Evolutionary conservation across 148 eudicot genomes (phyloP).

Genomic region (Drosera capensis): DNA sequence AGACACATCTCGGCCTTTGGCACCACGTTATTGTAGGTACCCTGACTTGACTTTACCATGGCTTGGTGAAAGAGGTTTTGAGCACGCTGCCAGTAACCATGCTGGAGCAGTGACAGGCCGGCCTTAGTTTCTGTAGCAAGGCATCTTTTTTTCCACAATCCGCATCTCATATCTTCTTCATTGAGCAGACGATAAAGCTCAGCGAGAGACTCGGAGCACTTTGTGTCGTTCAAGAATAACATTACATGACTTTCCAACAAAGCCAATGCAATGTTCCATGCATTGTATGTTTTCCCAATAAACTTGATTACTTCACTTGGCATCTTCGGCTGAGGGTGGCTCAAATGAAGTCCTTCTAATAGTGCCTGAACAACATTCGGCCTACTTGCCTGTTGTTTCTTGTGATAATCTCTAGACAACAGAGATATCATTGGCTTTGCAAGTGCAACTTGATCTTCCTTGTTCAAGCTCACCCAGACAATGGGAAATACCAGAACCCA

Average conservation of each 20-base stretch:
- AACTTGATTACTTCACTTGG: conserved; percentile 97
- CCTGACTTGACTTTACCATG: conserved; percentile 96
- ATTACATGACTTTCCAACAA: conserved; percentile 96
- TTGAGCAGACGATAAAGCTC: conserved; percentile 94
- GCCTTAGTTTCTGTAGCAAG: conserved; percentile 86
- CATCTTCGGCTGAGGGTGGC: conserved; percentile 99
- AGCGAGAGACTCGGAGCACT: conserved; percentile 92
- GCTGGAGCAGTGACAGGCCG: conserved; percentile 97
- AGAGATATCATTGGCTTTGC: conserved; percentile 95
- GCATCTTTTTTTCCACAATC: conserved; percentile 91
- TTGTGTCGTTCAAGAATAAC: conserved; percentile 78
- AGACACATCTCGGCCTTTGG: conserved; percentile 99
- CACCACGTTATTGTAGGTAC: conserved; percentile 86
- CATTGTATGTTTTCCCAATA: conserved; percentile 95
- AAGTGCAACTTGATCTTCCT: conserved; percentile 87
- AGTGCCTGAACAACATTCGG: conserved; percentile 99
- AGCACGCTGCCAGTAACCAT: conserved; percentile 97
- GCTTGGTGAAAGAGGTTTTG: conserved; percentile 95
- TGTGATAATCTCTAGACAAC: conserved; percentile 90
- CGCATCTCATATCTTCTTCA: conserved; percentile 99
- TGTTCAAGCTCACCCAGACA: conserved; percentile 94
- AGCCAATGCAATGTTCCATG: conserved; percentile 94
- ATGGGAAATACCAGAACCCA: conserved; percentile 99
- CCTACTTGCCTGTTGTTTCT: conserved; percentile 71
- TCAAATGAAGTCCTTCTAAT: conserved; percentile 92